These are phyloP conservation scores for Poteriospumella lacustris DNA, from an alignment of 108 stramenopile species.

Conservation along the genomic window DNA sequence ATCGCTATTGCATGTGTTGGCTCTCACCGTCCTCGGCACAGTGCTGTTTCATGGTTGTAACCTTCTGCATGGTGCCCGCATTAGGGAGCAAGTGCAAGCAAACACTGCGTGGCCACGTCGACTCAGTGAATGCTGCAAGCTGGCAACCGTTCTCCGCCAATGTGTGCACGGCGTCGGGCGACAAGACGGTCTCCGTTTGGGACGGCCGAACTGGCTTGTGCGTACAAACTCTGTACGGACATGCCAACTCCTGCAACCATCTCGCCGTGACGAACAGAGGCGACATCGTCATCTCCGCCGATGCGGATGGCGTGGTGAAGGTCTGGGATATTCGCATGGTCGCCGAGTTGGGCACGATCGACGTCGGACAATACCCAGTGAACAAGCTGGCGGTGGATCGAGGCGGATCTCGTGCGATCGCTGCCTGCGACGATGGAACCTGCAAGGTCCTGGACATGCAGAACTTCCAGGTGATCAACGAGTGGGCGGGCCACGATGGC, in stretches of 20 bases:
- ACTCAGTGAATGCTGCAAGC: constrained; percentile 55
- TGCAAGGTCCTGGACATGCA: constrained; percentile 43
- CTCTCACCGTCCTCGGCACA: no score
- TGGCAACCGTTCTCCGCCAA: constrained; percentile 64
- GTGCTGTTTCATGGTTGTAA: no score
- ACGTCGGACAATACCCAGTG: constrained; percentile 47
- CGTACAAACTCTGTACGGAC: constrained; percentile 62
- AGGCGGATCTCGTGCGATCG: constrained; percentile 42
- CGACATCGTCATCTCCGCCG: constrained; percentile 56
- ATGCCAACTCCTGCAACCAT: constrained; percentile 59
- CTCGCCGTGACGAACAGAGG: constrained; percentile 48
- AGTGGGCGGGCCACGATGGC: background rate
- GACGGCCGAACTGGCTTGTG: constrained; percentile 54
- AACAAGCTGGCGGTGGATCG: constrained; percentile 53
- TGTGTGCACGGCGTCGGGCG: constrained; percentile 58
- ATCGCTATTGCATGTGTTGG: no score
- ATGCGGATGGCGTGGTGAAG: constrained; percentile 58
- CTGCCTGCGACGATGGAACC: constrained; percentile 55
- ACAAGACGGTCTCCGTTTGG: constrained; percentile 64
- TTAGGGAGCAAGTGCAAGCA: constrained; percentile 55
- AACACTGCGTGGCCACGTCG: constrained; percentile 63
- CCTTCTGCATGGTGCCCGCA: no score
- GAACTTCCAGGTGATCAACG: background rate
- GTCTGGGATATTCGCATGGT: constrained; percentile 63
- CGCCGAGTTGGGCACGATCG: constrained; percentile 52